Evolutionary conservation across 495 filamentous ascomycete genomes (phyloP), one percentile per base, ranked within the genome.

Genomic region (Neurospora africana): DNA sequence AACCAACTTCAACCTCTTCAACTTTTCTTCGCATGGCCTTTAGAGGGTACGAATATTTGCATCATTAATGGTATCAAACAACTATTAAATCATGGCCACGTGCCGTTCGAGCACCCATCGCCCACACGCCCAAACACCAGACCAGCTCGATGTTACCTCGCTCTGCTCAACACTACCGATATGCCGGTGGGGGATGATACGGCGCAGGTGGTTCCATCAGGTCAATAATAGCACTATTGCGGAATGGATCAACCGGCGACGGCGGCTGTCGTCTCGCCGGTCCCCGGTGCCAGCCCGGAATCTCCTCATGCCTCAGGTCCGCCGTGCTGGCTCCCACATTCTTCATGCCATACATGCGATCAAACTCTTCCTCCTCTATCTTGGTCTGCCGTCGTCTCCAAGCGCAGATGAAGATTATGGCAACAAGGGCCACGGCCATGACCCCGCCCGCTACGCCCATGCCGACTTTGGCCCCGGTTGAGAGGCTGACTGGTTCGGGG

Each of bases 271-370:
- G 72, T 44, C 74, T 67, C 44, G 27, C 7, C 4, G 77, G 74
- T 4, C 79, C 77, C n/a, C 78, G 78, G 72, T 79, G 78, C 79
- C 79, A 80, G 0, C 79, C 78, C 1, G 79, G 78, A 19, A 79
- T 78, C 21, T 77, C 74, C 19, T 74, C 69, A 27, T 72, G 47
- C 2, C 47, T 69, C 0, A 72, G 47, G 15, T 76, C 72, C 27
- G 75, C 73, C 11, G 70, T 72, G 11, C 61, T 73, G 11, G 71
- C 65, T 17, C 70, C 58, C 21, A 69, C 61, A 33, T 74, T 41
- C 70, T 76, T 77, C 68, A 76, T 68, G 36, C 77, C 77, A 40
- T 78, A 80, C 53, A 79, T 68, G 9, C 76, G 73, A 39, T 79
- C 79, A 5, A 80, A 72, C 40, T 80, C 79, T 53, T 77, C 70